Evolutionary conservation across 148 eudicot species (phyloP).

Genomic region (Nyssa sinensis): DNA sequence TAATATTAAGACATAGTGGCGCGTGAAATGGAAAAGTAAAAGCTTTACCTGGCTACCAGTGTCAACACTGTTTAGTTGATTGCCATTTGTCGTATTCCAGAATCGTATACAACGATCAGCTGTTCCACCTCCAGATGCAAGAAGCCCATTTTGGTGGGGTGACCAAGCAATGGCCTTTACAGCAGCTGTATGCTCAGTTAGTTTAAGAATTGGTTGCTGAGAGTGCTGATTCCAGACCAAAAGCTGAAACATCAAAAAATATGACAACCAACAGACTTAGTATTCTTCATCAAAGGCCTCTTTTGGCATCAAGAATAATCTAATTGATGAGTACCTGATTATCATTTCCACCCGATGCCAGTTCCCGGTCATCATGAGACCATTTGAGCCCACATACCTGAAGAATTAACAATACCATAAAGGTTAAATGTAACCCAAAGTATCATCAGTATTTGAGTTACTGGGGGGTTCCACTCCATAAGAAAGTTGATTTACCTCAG

Average conservation of each 20-base stretch:
- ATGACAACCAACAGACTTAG: slow-evolving; percentile 6
- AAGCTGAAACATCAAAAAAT: slow-evolving; percentile 45
- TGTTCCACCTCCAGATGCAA: slow-evolving; percentile 97
- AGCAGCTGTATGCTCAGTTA: slow-evolving; percentile 94
- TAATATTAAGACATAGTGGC: background rate
- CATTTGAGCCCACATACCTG: slow-evolving; percentile 98
- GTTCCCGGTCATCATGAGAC: slow-evolving; percentile 98
- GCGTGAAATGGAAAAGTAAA: too few species aligned
- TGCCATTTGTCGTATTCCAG: slow-evolving; percentile 91
- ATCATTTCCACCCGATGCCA: slow-evolving; percentile 98
- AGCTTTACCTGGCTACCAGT: slow-evolving; percentile 85
- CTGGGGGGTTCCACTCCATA: background rate
- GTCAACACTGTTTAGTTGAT: slow-evolving; percentile 76
- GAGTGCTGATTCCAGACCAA: slow-evolving; percentile 94
- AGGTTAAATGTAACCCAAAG: background rate
- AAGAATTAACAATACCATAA: background rate
- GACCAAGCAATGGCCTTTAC: slow-evolving; percentile 99
- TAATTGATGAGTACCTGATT: slow-evolving; percentile 64
- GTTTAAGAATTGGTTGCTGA: slow-evolving; percentile 63
- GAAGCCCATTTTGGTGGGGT: slow-evolving; percentile 84
- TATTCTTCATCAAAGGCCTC: background rate
- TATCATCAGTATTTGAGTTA: background rate
- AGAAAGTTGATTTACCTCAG: slow-evolving; percentile 55
- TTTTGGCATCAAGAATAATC: background rate
- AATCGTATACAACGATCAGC: slow-evolving; percentile 96